Percentiles rank a stretch among this genome's conserved stretches.
Evolutionary conservation across 2,329 filamentous ascomycete species (phyloP).

Genomic region (Colletotrichum tabaci): DNA sequence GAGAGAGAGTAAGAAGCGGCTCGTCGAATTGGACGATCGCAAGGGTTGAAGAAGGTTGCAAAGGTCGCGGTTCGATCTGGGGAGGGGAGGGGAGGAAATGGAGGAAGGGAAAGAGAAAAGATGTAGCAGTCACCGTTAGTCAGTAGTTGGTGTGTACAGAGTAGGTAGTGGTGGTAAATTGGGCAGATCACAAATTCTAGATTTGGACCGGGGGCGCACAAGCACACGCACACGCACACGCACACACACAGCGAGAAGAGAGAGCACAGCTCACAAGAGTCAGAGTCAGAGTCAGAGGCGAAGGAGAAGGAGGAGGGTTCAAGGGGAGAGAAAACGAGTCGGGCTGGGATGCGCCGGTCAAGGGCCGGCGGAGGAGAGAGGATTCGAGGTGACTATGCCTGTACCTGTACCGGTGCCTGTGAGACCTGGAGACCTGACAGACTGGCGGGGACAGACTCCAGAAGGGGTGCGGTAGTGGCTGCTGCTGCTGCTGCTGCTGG

Average conservation of each 20-base stretch:
- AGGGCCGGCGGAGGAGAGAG: slow-evolving; percentile 4
- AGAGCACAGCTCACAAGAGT: neutral
- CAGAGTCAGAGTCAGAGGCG: slow-evolving; percentile 6
- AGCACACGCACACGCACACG: neutral
- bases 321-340: slow-evolving; percentile 6
- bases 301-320: neutral
- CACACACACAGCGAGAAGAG: too few relatives aligned
- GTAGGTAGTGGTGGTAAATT: neutral
- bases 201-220: neutral
- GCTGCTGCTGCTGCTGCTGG: too few relatives aligned
- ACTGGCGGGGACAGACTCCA: neutral
- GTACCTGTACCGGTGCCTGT: too few relatives aligned
- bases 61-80: slow-evolving; percentile 29
- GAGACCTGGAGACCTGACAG: too few relatives aligned
- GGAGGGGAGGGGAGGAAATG: neutral
- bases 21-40: slow-evolving; percentile 42
- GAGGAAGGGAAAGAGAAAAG: slow-evolving; percentile 7
- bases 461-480: neutral
- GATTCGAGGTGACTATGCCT: too few relatives aligned
- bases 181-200: slow-evolving; percentile 10
- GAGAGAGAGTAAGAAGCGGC: slow-evolving; percentile 22
- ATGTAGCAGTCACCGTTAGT: slow-evolving; percentile 6
- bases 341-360: slow-evolving; percentile 2
- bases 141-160: neutral
- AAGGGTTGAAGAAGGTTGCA: slow-evolving; percentile 15